Conservation (phyloP, 208 protist genomes). For the Leishmania amazonensis region DNA sequence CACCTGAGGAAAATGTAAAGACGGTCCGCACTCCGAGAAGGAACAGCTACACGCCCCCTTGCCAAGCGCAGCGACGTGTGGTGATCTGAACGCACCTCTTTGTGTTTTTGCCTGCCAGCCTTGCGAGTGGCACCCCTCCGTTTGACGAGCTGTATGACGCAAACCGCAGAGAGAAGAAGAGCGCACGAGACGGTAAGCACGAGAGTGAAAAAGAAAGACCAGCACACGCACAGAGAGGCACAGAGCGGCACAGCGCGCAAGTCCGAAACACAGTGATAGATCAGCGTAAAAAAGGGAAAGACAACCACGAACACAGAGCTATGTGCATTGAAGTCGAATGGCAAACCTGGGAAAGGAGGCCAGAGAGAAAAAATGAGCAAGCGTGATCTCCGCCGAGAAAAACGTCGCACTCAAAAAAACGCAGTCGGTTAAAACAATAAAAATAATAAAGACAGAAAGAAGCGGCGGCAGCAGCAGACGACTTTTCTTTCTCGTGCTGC, state of each 20-base stretch:
- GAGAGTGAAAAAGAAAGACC: not conserved
- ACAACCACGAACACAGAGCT: not conserved
- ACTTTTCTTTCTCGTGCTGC: not conserved
- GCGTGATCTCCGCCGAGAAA: not conserved
- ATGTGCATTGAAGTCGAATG: not conserved
- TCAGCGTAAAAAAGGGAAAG: not conserved
- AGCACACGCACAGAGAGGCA: not conserved
- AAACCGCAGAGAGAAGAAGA: not conserved
- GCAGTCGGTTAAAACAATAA: not conserved
- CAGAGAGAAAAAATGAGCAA: not conserved
- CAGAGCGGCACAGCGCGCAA: not conserved
- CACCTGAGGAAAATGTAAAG: not conserved
- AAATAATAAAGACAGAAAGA: not conserved
- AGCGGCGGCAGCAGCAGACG: not conserved
- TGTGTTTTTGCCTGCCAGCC: not conserved
- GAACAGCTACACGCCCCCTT: not conserved
- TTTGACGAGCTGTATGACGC: not conserved
- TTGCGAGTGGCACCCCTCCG: not conserved
- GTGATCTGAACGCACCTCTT: not conserved
- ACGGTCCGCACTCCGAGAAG: not conserved
- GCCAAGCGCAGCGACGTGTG: not conserved
- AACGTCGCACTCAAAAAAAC: not conserved
- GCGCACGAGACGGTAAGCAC: not conserved
- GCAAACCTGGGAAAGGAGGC: not conserved
- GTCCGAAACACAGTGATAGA: not conserved